These are phyloP conservation scores for Zizania latifolia DNA, from an alignment of 176 grass and related monocot genomes.

Conservation along the genomic window DNA sequence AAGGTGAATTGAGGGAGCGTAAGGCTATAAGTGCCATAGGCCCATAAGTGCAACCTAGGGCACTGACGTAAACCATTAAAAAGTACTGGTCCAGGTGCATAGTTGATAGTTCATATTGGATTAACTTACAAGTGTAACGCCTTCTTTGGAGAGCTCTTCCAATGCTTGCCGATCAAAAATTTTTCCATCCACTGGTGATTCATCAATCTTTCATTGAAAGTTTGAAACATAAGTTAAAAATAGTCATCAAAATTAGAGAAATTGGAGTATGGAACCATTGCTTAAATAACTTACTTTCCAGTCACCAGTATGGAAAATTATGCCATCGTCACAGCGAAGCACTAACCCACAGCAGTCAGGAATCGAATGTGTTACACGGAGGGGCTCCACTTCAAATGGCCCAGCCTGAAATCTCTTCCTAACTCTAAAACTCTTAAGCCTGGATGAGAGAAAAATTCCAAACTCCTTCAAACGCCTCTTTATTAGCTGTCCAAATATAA, in stretches of 20 bases:
- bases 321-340: conserved; percentile 90
- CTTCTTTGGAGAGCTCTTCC: conserved; percentile 98
- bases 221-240: conserved; percentile 13
- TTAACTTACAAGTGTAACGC: conserved; percentile 96
- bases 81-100: not conserved
- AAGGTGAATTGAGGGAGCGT: not conserved
- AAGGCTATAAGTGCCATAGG: no score
- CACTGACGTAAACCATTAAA: not conserved
- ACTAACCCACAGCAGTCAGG: conserved; percentile 97
- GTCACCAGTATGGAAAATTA: conserved; percentile 97
- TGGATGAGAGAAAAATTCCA: conserved; percentile 75
- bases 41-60: conserved; percentile 7
- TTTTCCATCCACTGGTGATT: conserved; percentile 94
- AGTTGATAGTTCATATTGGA: conserved; percentile 6
- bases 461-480: conserved; percentile 98
- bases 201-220: conserved; percentile 93
- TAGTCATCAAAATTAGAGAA: conserved; percentile 1
- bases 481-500: conserved; percentile 72
- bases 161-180: conserved; percentile 85
- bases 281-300: conserved; percentile 71
- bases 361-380: conserved; percentile 98
- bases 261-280: not conserved
- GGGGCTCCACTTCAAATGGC: conserved; percentile 96
- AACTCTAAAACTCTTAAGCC: conserved; percentile 79
- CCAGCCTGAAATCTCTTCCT: conserved; percentile 90